Evolutionary conservation across 371 early-diverging fungal species (phyloP).

Genomic region (Mortierella sp.): DNA sequence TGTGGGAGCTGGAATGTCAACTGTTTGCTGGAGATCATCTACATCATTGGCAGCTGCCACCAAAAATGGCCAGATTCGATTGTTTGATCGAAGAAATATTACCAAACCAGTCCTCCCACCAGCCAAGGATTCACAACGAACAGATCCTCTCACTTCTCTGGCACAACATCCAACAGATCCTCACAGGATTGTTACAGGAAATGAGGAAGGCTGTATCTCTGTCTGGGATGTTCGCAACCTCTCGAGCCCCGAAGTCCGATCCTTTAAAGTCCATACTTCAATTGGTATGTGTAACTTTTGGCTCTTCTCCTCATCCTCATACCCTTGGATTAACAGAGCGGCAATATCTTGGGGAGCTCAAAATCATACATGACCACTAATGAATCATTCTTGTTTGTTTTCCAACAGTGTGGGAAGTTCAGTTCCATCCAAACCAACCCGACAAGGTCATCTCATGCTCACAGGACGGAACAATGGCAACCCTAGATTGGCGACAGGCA

Average conservation of each 20-base stretch:
- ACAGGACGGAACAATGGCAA: slow-evolving; percentile 15
- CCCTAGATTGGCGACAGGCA: slow-evolving; percentile 12
- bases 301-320: too few species aligned
- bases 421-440: slow-evolving; percentile 12
- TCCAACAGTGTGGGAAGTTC: slow-evolving; percentile 6
- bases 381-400: too few species aligned
- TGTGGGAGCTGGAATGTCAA: slow-evolving; percentile 7
- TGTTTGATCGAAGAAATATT: slow-evolving; percentile 17
- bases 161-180: slow-evolving; percentile 11
- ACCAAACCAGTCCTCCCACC: background rate
- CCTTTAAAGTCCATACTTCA: slow-evolving; percentile 14
- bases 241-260: slow-evolving; percentile 6
- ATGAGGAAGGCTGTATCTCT: slow-evolving; percentile 10
- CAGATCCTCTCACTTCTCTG: slow-evolving; percentile 6
- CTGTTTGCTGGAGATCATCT: slow-evolving; percentile 14
- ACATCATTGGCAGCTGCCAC: slow-evolving; percentile 12
- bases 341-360: too few species aligned
- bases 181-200: slow-evolving; percentile 6
- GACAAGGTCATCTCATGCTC: slow-evolving; percentile 12
- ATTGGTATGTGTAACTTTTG: slow-evolving; percentile 5
- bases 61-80: slow-evolving; percentile 8
- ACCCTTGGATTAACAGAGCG: too few species aligned
- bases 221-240: slow-evolving; percentile 16
- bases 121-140: background rate
- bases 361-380: too few species aligned